These are phyloP conservation scores for Aspergillus nanangensis DNA, from an alignment of 495 filamentous ascomycete species.

Conservation along the genomic window DNA sequence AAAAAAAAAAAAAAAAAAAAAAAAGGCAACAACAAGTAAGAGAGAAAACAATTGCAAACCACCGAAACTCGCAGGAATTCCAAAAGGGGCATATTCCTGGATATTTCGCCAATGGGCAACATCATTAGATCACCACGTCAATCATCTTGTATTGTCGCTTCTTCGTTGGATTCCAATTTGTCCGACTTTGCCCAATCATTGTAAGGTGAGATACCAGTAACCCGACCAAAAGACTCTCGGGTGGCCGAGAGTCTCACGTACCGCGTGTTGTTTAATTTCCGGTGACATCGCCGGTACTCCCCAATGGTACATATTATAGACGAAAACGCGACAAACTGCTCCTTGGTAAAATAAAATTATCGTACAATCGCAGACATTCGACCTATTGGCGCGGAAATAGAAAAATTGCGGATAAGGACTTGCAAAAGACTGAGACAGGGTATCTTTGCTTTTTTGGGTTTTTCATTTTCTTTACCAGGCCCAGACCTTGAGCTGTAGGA, in stretches of 20 bases:
- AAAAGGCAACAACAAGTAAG: background rate
- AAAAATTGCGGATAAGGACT: constrained; percentile 36
- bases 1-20: background rate
- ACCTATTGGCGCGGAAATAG: constrained; percentile 26
- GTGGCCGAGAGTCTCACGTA: background rate
- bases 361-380: constrained; percentile 41
- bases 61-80: background rate
- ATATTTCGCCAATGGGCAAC: constrained; percentile 3
- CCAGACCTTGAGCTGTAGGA: constrained; percentile 77
- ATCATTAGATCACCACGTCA: constrained; percentile 18
- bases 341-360: constrained; percentile 39
- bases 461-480: constrained; percentile 55
- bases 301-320: constrained; percentile 30
- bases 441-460: constrained; percentile 41
- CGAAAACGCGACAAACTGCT: constrained; percentile 17
- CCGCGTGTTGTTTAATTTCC: constrained; percentile 5
- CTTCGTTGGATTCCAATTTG: background rate
- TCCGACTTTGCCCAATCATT: background rate
- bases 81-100: constrained; percentile 5
- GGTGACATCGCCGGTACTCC: constrained; percentile 18
- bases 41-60: background rate
- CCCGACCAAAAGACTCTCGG: no score
- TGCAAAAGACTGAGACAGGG: constrained; percentile 43
- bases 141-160: constrained; percentile 10
- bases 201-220: background rate